Conservation (phyloP, 139 green algal species). For the Chlorella sp. region DNA sequence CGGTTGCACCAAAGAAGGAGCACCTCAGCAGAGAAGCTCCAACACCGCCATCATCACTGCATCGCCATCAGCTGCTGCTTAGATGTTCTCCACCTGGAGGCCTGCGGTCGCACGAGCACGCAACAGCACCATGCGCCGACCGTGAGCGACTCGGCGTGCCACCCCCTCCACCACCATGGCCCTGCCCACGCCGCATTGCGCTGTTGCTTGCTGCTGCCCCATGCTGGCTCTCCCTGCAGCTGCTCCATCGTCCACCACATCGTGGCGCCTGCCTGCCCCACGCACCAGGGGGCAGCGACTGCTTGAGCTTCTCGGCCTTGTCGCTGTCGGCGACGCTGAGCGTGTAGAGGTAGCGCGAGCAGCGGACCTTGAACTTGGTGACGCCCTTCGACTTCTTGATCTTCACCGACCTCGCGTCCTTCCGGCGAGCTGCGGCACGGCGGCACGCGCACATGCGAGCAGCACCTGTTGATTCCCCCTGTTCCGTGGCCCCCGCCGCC, state of each 20-base stretch:
- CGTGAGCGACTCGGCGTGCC: neutral
- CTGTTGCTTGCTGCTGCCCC: neutral
- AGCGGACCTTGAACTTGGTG: conserved; percentile 99
- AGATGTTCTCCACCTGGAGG: neutral
- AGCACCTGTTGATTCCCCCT: neutral
- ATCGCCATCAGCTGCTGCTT: neutral
- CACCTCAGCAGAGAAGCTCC: too few species aligned
- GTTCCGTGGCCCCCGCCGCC: neutral
- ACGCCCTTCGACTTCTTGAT: conserved; percentile 94
- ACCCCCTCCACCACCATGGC: neutral
- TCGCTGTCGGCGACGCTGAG: conserved; percentile 93
- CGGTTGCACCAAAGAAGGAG: neutral
- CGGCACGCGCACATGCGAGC: neutral
- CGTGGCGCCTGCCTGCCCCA: neutral
- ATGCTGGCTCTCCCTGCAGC: neutral
- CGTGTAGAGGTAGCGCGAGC: conserved; percentile 98
- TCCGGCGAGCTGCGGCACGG: conserved; percentile 83
- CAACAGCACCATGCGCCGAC: neutral
- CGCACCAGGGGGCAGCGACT: conserved; percentile 89
- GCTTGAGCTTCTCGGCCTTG: conserved; percentile 99
- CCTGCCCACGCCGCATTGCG: neutral
- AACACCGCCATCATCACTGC: neutral
- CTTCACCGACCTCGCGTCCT: conserved; percentile 92
- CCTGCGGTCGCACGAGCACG: too few species aligned
- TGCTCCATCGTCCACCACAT: too few species aligned